phyloP scores from a whole-genome alignment of 257 asterid species.

The Sherardia arvensis region DNA sequence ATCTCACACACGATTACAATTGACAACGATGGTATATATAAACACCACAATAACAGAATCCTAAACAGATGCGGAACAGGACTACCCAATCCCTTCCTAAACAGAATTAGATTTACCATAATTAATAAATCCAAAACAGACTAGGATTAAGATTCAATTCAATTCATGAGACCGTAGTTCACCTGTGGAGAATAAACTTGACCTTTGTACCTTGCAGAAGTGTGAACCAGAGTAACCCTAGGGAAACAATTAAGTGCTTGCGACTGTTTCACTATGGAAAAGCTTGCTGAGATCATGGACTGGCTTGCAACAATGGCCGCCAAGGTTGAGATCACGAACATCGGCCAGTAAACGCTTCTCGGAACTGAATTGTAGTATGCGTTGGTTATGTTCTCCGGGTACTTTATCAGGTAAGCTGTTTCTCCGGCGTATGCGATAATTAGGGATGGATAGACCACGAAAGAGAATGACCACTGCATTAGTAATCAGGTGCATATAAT shows the following conservation, averaged over 20 bases:
- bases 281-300: conserved; percentile 61
- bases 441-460: conserved; percentile 55
- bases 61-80: too few relatives aligned
- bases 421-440: conserved; percentile 55
- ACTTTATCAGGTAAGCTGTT: conserved; percentile 46
- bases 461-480: conserved; percentile 47
- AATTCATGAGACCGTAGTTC: conserved; percentile 37
- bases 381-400: conserved; percentile 42
- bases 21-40: too few relatives aligned
- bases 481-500: too few relatives aligned
- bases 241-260: conserved; percentile 62
- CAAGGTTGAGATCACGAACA: conserved; percentile 54
- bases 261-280: conserved; percentile 62
- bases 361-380: conserved; percentile 66
- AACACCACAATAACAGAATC: too few relatives aligned
- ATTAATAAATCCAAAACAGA: too few relatives aligned
- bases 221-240: conserved; percentile 46
- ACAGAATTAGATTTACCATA: too few relatives aligned
- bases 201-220: conserved; percentile 51
- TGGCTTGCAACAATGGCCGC: conserved; percentile 55
- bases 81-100: too few relatives aligned
- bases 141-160: too few relatives aligned
- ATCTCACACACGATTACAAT: too few relatives aligned
- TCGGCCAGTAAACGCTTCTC: conserved; percentile 51
- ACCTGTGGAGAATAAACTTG: conserved; percentile 71